Conservation (phyloP, 257 asterid genomes). For the Solanum neorickii region DNA sequence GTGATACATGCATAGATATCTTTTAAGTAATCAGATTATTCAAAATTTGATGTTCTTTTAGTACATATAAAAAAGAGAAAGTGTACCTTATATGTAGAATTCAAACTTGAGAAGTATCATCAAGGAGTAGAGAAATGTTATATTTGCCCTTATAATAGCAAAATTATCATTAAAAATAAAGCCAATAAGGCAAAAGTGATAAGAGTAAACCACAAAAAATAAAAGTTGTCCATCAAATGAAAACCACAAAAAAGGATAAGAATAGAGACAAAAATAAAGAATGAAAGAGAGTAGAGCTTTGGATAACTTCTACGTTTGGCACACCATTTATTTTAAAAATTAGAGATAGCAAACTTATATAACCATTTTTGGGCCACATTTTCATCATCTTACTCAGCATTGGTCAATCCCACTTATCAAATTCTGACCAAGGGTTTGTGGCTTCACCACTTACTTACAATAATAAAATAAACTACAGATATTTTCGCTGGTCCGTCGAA, state of each 20-base stretch:
- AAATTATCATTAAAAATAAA: neutral
- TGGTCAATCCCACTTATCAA: neutral
- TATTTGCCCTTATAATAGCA: neutral
- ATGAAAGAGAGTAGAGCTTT: neutral
- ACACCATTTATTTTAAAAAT: neutral
- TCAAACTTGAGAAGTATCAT: neutral
- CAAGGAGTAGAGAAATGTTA: neutral
- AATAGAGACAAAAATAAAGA: neutral
- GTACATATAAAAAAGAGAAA: neutral
- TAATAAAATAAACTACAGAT: neutral
- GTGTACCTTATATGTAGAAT: neutral
- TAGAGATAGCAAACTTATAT: neutral
- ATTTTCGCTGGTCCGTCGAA: accelerated
- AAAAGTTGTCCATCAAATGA: neutral
- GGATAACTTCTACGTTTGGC: neutral
- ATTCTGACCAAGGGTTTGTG: neutral
- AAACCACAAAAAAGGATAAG: neutral
- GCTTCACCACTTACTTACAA: neutral
- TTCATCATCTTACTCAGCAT: neutral
- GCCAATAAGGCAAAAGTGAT: neutral
- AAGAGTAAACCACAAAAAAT: neutral
- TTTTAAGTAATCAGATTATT: too few species aligned
- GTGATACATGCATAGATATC: neutral
- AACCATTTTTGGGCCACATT: neutral
- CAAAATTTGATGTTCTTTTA: neutral